Evolutionary conservation across 2,329 filamentous ascomycete genomes (phyloP), one percentile per base, ranked within the genome.

Genomic region (Fusarium sp.): DNA sequence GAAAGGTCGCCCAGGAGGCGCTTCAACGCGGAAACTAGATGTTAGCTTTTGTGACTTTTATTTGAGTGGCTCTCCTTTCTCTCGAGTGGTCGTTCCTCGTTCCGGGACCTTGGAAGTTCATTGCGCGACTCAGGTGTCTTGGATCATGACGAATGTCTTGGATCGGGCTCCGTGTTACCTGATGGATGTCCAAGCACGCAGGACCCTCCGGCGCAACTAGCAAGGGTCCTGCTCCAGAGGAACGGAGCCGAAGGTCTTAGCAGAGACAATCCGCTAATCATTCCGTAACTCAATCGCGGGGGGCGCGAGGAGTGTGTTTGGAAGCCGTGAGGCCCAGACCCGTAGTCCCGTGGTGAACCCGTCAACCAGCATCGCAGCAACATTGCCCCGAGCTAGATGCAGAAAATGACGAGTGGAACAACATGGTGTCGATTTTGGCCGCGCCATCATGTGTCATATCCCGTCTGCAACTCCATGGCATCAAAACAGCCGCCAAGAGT

Each of bases 231-330:
- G 43, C 37, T 68, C 69, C 69, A 45, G 48, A 65, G 50, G 48
- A 35, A 68, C 27, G 69, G 72, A 75, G 45, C 59, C 60, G 57
- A 75, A 37, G 10, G 20, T 33, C 50, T 52, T 52, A 41, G 65
- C 57, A 58, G 33, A 58, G 29, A 65, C 22, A 59, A 59, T 58
- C 33, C 37, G 39, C 37, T 58, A 58, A 58, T 58, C 62, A 64
- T 64, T 31, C 61, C 50, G 48, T 56, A 31, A 45, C 24, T 57
- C 50, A 43, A 58, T 64, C 62, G 62, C 50, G 62, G 62, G 61
- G 62, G 35, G 22, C 31, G 35, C 33, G 11, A 20, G 5, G 31
- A 29, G 43, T 31, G 41, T 41, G 37, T 37, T 20, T 39, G 37
- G 48, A 52, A 58, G 63, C 33, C 8, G 29, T 14, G 33, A 35